Base-by-base conservation (phyloP, 176 grass and related monocot genomes). In the Ananas comosus region DNA sequence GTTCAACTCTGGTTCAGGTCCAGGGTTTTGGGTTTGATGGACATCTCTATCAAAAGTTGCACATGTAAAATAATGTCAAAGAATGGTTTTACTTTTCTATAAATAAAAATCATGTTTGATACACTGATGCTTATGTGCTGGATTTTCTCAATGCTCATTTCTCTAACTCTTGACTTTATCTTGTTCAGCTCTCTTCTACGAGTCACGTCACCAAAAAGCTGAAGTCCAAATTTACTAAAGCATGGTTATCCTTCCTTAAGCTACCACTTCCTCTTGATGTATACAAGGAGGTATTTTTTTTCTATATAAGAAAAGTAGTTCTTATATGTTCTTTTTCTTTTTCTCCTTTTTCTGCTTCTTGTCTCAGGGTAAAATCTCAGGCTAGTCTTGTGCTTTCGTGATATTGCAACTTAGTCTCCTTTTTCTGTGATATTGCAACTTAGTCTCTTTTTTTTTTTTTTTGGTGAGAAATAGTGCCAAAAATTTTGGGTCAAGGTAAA, bases 231-330 rank as follows among this genome's bases (percentile, higher is more conserved):
- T 92, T 97, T 70, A 89, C 77, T 18, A 92, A 90, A 83, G 83
- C 86, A 66, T 97, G 93, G 93, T 57, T 97, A 23, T 82, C 89
- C 28, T 92, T 96, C 77, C 93, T 97, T 42, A 97, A 87, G 80
- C 72, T 90, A 81, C 83, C 86, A 52, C 89, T 97, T 74, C 81
- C 89, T n/a, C 76, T 92, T 71, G 89, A 92, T 87, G 83, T 97
- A 17, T 97, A 97, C 72, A 97, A 97, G 79, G 86, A 96, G 93
- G 93, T 97, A 91, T 74, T 4, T 59, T 4, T 59, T 50, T 63
- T 73, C 10, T 74, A 73, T 33, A 64, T 49, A 10, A 9, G 14
- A 18, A 58, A 19, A 19, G 9, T 58, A 8, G 7, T 19, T 58
- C 16, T 18, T 8, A 58, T 58, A 18, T 17, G 54, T 58, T 14